Evolutionary conservation across 495 filamentous ascomycete genomes (phyloP), one percentile per base, ranked within the genome.

Genomic region (Daldinia bambusicola): DNA sequence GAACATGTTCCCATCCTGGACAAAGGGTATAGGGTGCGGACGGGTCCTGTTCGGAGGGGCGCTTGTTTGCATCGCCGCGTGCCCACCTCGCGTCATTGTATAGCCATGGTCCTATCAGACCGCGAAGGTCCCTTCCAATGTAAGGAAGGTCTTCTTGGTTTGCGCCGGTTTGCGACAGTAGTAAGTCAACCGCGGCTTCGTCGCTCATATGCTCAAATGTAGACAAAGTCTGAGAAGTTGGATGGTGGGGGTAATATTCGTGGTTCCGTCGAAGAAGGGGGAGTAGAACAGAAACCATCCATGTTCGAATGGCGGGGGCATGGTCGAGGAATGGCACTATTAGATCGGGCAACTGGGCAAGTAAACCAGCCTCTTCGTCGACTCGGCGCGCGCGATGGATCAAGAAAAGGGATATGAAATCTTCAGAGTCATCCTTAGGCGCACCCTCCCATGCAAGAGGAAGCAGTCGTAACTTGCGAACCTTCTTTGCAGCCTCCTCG

Each of bases 91-190:
- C 87, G 63, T 88, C 85, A 38, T 90, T 92, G 74, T 91, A 91
- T 57, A 95, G 85, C 94, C 93, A 97, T 13, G 94, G 92, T 0
- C 90, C 92, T 66, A 95, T 84, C 8, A 97, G 72, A 3, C 91
- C 90, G 55, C 88, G 87, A 63, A 97, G 65, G 72, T 97, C 94
- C 69, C 89, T 86, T 14, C 87, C 89, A 64, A 91, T 79, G n/a
- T 77, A 78, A 14, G 75, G 78, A 14, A 85, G 73, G 22, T 82
- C 72, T 50, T 81, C 82, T 18, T 81, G 74, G 8, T 69, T 74
- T 53, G 61, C 68, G 18, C 82, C 83, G 1, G 88, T 87, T 74
- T 89, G 89, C 20, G 89, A 89, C 45, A 98, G 80, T 36, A 97
- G 82, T 36, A 89, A 75, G 43, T 89, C 87, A 22, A 94, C 83